A percentile compares a stretch with the other conserved stretches of the same genome.
phyloP scores from a whole-genome alignment of 805 yeast species.

The Metschnikowia colocasiae region DNA sequence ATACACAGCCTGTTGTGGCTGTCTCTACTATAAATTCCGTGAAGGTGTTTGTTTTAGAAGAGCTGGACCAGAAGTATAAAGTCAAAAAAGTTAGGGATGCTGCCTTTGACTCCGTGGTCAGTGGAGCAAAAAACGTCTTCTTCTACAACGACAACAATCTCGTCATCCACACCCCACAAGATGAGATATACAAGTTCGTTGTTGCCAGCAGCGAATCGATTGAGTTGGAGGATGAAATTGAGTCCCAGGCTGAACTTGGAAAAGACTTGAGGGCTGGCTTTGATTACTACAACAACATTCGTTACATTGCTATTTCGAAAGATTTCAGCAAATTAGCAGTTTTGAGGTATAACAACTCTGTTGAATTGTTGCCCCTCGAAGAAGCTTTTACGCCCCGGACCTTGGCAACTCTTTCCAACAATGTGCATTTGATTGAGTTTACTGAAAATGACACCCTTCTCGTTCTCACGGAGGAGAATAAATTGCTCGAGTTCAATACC shows the following conservation, averaged over 20 bases:
- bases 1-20: constrained; percentile 59
- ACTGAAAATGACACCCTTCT: constrained; percentile 49
- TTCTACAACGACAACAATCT: constrained; percentile 47
- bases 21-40: constrained; percentile 69
- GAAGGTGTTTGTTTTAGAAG: constrained; percentile 63
- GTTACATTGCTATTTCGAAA: constrained; percentile 47
- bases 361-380: constrained; percentile 47
- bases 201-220: constrained; percentile 23
- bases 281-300: constrained; percentile 49
- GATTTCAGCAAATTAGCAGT: constrained; percentile 48
- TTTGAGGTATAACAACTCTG: constrained; percentile 61
- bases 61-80: constrained; percentile 34
- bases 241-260: constrained; percentile 19
- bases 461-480: constrained; percentile 70
- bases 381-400: constrained; percentile 27
- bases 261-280: constrained; percentile 26
- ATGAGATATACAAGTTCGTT: constrained; percentile 49
- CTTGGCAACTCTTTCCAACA: constrained; percentile 56
- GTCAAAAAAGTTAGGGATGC: constrained; percentile 53
- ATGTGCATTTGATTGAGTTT: constrained; percentile 61
- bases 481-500: constrained; percentile 58
- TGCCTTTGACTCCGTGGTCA: constrained; percentile 35
- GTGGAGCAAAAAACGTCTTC: constrained; percentile 54
- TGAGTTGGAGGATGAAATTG: constrained; percentile 42
- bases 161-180: constrained; percentile 55